A percentile compares a stretch with the other conserved stretches of the same genome.
These are phyloP conservation scores for Hypericum androsaemum DNA, from an alignment of 345 rosid genomes.

Conservation along the genomic window DNA sequence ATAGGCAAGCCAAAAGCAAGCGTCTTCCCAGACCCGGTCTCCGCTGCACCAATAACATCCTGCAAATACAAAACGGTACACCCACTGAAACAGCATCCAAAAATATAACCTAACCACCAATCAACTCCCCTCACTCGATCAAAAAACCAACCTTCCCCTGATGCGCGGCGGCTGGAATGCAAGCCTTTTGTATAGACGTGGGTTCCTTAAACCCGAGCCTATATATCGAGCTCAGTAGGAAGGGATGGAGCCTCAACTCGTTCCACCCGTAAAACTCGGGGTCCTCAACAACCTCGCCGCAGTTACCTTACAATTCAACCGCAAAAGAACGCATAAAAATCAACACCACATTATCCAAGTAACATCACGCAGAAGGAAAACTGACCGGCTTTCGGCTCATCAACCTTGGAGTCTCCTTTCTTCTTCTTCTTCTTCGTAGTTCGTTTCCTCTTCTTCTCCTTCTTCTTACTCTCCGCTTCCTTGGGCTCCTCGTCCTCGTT, in stretches of 20 bases:
- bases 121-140: background rate
- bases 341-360: background rate
- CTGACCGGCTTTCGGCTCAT: conserved; percentile 43
- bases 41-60: conserved; percentile 98
- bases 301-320: conserved; percentile 19
- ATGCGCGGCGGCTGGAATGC: conserved; percentile 84
- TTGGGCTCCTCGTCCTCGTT: conserved; percentile 10
- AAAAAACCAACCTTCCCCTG: conserved; percentile 71
- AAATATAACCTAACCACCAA: background rate
- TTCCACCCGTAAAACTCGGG: conserved; percentile 67
- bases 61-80: conserved; percentile 20
- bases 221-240: conserved; percentile 60
- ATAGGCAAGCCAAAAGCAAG: conserved; percentile 98
- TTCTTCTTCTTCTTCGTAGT: conserved; percentile 38
- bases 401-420: conserved; percentile 21
- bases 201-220: conserved; percentile 85
- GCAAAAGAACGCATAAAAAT: background rate
- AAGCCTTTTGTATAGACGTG: conserved; percentile 80
- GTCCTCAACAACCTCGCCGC: conserved; percentile 37
- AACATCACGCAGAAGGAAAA: conserved; percentile 4
- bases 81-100: conserved; percentile 3
- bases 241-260: conserved; percentile 75
- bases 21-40: conserved; percentile 98
- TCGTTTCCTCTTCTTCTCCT: conserved; percentile 28
- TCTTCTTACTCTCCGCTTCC: conserved; percentile 17